Percentiles rank a stretch among this genome's conserved stretches.
Conservation (phyloP, 176 grass and related monocot genomes). For the Puccinellia tenuiflora region DNA sequence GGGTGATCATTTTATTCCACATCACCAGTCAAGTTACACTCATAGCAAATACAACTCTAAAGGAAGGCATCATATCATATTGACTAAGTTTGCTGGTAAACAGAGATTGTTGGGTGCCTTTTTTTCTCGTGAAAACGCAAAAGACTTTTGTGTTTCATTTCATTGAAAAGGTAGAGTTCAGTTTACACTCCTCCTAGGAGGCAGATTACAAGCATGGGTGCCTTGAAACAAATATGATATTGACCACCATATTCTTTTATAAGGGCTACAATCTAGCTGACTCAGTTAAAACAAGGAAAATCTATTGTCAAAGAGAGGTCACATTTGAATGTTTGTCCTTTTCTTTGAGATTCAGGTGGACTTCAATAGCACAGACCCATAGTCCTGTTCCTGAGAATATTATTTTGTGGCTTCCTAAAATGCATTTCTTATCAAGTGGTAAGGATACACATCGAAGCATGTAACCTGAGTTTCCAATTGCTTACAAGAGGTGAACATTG, state of each 20-base stretch:
- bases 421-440: not conserved
- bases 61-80: not conserved
- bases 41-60: not conserved
- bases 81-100: not conserved
- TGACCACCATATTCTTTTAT: not conserved
- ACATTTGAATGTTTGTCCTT: conserved; percentile 1
- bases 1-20: not conserved
- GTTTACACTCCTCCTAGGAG: no score
- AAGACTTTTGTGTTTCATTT: no score
- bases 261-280: not conserved
- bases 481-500: not conserved
- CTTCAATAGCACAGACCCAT: not conserved
- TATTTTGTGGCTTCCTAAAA: not conserved
- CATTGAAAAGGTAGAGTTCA: no score
- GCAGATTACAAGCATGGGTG: no score
- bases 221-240: conserved; percentile 14
- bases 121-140: no score
- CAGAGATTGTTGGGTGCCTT: not conserved
- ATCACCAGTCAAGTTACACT: not conserved
- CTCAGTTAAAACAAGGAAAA: not conserved
- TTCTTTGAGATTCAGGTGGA: not conserved
- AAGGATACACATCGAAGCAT: not conserved
- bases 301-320: not conserved
- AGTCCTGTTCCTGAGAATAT: not conserved
- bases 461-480: not conserved